Evolutionary conservation across 164 flowering plant species (phyloP), one percentile per base, ranked within the genome.

Genomic region (Euptelea pleiosperma): DNA sequence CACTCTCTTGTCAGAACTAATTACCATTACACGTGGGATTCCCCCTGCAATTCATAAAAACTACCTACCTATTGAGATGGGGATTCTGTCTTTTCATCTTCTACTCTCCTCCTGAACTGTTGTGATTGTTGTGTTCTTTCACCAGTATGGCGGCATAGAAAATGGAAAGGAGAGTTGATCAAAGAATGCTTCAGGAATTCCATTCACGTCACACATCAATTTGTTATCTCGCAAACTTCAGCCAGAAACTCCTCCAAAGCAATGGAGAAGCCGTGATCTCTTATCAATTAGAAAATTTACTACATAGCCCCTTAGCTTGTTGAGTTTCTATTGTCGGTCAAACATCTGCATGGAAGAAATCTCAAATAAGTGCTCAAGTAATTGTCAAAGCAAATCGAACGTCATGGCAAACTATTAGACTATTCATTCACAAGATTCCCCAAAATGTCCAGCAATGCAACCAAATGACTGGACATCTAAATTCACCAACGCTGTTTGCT

Each of bases 291-390:
- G 29, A 58, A 62, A 15, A 30, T 30, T 39, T 62, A 28, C 16
- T 15, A 35, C 37, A 31, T 35, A 18, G 21, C 50, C n/a, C 12
- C 57, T 57, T 57, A 44, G 51, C 50, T 49, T 34, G 42, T 29
- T 18, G 58, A 43, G 48, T 44, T 70, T 69, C 46, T 47, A 57
- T 50, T 7, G 56, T 43, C 67, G 40, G 21, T 75, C 79, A 75
- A 62, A 73, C 75, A 70, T 73, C 82, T 78, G 79, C 73, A 72
- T 18, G 49, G 24, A 62, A 64, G 46, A 30, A 22, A 2, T 31
- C 0, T 15, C 58, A 42, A 57, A 68, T n/a, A n/a, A n/a, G n/a
- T n/a, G n/a, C n/a, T n/a, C n/a, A n/a, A n/a, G n/a, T n/a, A n/a
- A n/a, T n/a, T n/a, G n/a, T n/a, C n/a, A n/a, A n/a, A n/a, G n/a